Evolutionary conservation across 2,329 filamentous ascomycete species (phyloP), one percentile per base, ranked within the genome.

Genomic region (Pseudohalonectria lignicola): DNA sequence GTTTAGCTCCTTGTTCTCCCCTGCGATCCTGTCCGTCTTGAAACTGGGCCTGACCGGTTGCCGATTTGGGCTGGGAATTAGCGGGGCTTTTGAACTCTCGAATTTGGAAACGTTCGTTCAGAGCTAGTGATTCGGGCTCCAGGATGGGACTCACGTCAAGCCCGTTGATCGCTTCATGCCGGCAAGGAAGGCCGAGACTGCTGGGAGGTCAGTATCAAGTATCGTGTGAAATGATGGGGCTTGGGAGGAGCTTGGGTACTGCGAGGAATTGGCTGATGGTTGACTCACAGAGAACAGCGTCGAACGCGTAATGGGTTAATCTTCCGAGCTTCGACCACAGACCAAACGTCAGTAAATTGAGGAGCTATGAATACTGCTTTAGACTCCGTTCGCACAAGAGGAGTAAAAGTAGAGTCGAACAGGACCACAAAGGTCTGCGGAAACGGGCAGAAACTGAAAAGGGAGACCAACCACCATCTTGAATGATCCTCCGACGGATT

Each of bases 111-210:
- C n/a, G n/a, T n/a, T n/a, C n/a, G n/a, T n/a, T n/a, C n/a, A n/a
- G n/a, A n/a, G n/a, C n/a, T n/a, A n/a, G n/a, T n/a, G n/a, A n/a
- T n/a, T n/a, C n/a, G n/a, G n/a, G n/a, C 28, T 23, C 4, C 15
- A 23, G 11, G 38, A 18, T 41, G 47, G 43, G 41, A 82, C 85
- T 76, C 84, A 98, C 92, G 88, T 95, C 66, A 98, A 73, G 54
- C 92, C 92, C 44, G 92, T 96, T 47, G 90, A 95, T 51, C 92
- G 86, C 68, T 94, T 93, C 70, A 98, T 88, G 54, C 92, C 92
- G 29, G 92, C 92, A 49, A 98, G 79, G 60, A 96, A 90, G 46
- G 92, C 86, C 53, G 92, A 98, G 61, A 98, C 85, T 93, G 43
- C 11, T 30, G 12, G 2, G 4, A 11, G 11, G 7, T n/a, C n/a